Evolutionary conservation across 2,329 filamentous ascomycete genomes (phyloP).

Genomic region (Thermoascus crustaceus): DNA sequence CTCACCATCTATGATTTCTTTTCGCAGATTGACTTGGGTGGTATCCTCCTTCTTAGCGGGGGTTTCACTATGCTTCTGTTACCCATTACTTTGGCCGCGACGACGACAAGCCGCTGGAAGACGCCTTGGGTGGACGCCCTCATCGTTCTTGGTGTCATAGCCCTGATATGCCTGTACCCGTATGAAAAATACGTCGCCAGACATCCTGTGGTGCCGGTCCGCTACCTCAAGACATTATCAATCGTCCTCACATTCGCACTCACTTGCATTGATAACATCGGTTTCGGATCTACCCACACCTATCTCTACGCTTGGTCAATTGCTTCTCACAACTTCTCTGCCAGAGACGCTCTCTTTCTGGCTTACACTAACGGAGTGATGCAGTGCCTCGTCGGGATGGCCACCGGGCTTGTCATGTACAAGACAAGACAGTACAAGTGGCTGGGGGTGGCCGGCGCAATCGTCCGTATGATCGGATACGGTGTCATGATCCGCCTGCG

Average conservation of each 20-base stretch:
- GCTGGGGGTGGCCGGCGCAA: conserved; percentile 34
- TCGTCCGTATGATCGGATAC: conserved; percentile 41
- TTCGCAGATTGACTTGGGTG: conserved; percentile 31
- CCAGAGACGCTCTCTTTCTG: conserved; percentile 39
- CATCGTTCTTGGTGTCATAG: conserved; percentile 35
- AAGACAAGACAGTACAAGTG: conserved; percentile 40
- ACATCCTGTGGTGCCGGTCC: conserved; percentile 40
- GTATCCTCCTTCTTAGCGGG: conserved; percentile 40
- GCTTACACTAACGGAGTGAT: conserved; percentile 32
- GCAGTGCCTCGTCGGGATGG: conserved; percentile 36
- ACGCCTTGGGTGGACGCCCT: conserved; percentile 40
- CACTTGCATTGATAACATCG: conserved; percentile 36
- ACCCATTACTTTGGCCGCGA: conserved; percentile 40
- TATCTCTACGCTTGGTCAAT: conserved; percentile 43
- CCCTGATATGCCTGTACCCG: conserved; percentile 37
- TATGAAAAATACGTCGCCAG: conserved; percentile 42
- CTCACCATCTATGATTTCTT: conserved; percentile 21
- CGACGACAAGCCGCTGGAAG: conserved; percentile 34
- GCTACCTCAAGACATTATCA: conserved; percentile 38
- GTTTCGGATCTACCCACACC: conserved; percentile 39
- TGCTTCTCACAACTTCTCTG: conserved; percentile 35
- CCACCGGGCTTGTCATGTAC: conserved; percentile 36
- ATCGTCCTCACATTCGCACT: conserved; percentile 37
- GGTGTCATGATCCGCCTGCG: conserved; percentile 45
- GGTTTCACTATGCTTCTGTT: conserved; percentile 44